Evolutionary conservation across 192 early-diverging fungal species (phyloP).

Genomic region (Linnemannia zychae): DNA sequence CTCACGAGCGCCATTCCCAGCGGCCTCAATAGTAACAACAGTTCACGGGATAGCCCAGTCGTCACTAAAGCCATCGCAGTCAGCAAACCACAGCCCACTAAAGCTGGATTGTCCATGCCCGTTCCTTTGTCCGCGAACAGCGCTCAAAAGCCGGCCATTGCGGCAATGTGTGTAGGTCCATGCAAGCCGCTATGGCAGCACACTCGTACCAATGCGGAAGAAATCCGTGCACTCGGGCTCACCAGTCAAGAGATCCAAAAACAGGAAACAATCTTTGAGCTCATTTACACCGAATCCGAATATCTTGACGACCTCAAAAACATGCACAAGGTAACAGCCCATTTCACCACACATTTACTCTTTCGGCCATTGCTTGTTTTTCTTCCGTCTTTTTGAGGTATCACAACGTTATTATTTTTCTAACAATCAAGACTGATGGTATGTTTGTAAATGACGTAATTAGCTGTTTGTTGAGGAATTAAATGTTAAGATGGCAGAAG

Average conservation of each 20-base stretch:
- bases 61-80: not conserved
- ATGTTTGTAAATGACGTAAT: not conserved
- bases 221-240: constrained; percentile 31
- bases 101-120: not conserved
- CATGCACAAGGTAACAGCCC: constrained; percentile 39
- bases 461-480: constrained; percentile 52
- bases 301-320: constrained; percentile 52
- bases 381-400: not conserved
- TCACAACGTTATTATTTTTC: not conserved
- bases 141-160: not conserved
- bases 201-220: constrained; percentile 38
- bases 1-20: not conserved
- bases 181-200: constrained; percentile 47
- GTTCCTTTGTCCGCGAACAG: not conserved
- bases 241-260: constrained; percentile 40
- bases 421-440: not conserved
- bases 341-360: no score
- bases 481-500: constrained; percentile 53
- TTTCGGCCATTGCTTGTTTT: not conserved
- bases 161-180: not conserved
- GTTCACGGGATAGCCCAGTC: not conserved
- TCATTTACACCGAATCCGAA: constrained; percentile 52
- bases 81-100: not conserved
- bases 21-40: not conserved
- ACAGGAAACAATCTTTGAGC: constrained; percentile 55